phyloP scores from a whole-genome alignment of 2,329 filamentous ascomycete species.

The Fusarium sp. region DNA sequence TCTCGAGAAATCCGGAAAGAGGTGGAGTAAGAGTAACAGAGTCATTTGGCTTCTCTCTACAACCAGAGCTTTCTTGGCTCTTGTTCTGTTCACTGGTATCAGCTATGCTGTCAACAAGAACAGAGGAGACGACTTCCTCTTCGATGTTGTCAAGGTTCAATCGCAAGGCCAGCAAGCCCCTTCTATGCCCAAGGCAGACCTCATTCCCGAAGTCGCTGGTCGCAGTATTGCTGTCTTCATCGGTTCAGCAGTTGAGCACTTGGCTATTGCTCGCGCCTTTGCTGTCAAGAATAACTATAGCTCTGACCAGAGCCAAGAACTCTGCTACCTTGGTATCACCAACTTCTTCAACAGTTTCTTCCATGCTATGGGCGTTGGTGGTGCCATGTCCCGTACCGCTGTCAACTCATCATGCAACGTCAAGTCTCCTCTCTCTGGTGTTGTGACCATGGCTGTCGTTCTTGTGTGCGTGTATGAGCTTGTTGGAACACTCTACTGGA shows the following conservation, averaged over 20 bases:
- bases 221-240: slow-evolving; percentile 70
- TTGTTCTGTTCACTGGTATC: slow-evolving; percentile 71
- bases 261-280: slow-evolving; percentile 73
- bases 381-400: slow-evolving; percentile 74
- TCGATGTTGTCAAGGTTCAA: slow-evolving; percentile 67
- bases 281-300: slow-evolving; percentile 70
- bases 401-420: slow-evolving; percentile 74
- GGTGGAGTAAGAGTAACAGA: slow-evolving; percentile 68
- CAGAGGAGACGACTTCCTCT: slow-evolving; percentile 56
- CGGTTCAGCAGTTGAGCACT: slow-evolving; percentile 70
- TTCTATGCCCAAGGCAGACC: slow-evolving; percentile 56
- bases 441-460: slow-evolving; percentile 70
- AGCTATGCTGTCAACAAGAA: slow-evolving; percentile 71
- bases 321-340: slow-evolving; percentile 70
- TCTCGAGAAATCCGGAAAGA: slow-evolving; percentile 68
- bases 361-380: slow-evolving; percentile 70
- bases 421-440: slow-evolving; percentile 68
- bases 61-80: slow-evolving; percentile 68
- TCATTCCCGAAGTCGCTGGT: slow-evolving; percentile 65
- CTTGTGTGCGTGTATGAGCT: slow-evolving; percentile 71
- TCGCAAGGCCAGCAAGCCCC: slow-evolving; percentile 65
- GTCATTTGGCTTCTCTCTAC: slow-evolving; percentile 68
- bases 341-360: slow-evolving; percentile 75
- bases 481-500: slow-evolving; percentile 71
- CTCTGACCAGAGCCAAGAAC: slow-evolving; percentile 72